Percentiles rank a stretch among this genome's conserved stretches.
Conservation (phyloP, 495 filamentous ascomycete genomes). For the Neurospora sp. region DNA sequence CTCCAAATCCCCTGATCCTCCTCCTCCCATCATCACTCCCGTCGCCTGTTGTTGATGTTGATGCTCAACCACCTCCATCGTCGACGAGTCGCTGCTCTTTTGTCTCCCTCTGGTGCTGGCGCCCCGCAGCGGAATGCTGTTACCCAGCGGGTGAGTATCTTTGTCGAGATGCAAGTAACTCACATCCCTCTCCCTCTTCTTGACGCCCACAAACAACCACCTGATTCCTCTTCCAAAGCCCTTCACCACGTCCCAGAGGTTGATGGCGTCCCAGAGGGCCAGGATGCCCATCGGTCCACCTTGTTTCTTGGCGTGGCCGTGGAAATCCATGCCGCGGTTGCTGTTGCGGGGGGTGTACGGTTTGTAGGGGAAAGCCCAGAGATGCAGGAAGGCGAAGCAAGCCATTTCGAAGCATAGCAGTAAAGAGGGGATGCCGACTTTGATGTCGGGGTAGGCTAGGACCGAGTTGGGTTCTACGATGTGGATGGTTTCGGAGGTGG, state of each 20-base stretch:
- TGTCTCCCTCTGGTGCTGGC: background rate
- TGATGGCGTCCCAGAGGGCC: slow-evolving; percentile 62
- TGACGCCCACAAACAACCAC: slow-evolving; percentile 71
- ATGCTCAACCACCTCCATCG: background rate
- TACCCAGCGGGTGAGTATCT: background rate
- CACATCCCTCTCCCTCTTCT: slow-evolving; percentile 34
- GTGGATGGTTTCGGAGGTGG: slow-evolving; percentile 46
- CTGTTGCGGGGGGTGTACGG: slow-evolving; percentile 13
- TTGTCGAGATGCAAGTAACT: slow-evolving; percentile 22
- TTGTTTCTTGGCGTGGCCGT: slow-evolving; percentile 32
- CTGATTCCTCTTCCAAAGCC: slow-evolving; percentile 64
- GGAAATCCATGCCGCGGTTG: slow-evolving; percentile 34
- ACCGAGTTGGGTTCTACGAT: slow-evolving; percentile 50
- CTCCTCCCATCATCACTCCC: background rate
- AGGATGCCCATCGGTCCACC: slow-evolving; percentile 53
- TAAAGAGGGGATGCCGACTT: slow-evolving; percentile 69
- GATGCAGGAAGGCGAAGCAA: slow-evolving; percentile 65
- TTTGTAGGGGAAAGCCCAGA: slow-evolving; percentile 70
- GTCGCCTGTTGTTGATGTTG: background rate
- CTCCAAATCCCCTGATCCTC: background rate
- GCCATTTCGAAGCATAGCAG: slow-evolving; percentile 85
- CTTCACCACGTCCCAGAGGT: slow-evolving; percentile 76
- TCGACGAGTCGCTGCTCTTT: background rate
- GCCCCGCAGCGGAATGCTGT: background rate
- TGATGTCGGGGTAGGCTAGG: slow-evolving; percentile 62